A percentile compares a stretch with the other conserved stretches of the same genome.
Conservation (phyloP, 495 filamentous ascomycete genomes). For the Massariosphaeria phaeospora region DNA sequence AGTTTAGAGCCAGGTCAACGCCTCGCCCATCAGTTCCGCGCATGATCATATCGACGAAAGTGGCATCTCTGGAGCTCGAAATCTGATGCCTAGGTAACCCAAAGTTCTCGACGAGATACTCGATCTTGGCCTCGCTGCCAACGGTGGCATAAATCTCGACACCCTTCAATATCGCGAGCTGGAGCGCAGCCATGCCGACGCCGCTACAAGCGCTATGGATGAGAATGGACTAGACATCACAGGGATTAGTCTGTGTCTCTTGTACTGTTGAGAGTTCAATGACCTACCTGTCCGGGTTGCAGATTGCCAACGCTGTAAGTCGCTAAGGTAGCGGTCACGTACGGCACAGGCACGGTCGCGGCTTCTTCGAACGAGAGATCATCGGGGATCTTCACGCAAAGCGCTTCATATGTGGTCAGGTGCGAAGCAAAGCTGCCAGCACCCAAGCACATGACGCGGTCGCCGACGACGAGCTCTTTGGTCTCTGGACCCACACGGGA, state of each 20-base stretch:
- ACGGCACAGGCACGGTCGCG: background rate
- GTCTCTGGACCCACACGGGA: too few relatives aligned
- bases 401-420: too few relatives aligned
- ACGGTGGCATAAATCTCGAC: constrained; percentile 22
- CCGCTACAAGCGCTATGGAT: constrained; percentile 14
- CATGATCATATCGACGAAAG: background rate
- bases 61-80: constrained; percentile 3
- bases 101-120: background rate
- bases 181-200: constrained; percentile 20
- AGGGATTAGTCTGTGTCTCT: too few relatives aligned
- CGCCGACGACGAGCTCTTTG: too few relatives aligned
- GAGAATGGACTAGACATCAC: constrained; percentile 11
- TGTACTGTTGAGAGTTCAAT: background rate
- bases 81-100: constrained; percentile 7
- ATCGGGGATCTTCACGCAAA: background rate
- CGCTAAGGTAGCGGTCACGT: background rate
- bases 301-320: background rate
- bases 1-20: constrained; percentile 22
- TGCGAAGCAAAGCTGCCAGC: too few relatives aligned
- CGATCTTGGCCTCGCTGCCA: constrained; percentile 9
- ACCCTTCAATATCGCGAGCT: constrained; percentile 7
- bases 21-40: constrained; percentile 9
- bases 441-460: too few relatives aligned
- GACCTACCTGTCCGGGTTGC: background rate
- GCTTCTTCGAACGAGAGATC: background rate